Evolutionary conservation across 148 eudicot genomes (phyloP).

Genomic region (Camellia japonica): DNA sequence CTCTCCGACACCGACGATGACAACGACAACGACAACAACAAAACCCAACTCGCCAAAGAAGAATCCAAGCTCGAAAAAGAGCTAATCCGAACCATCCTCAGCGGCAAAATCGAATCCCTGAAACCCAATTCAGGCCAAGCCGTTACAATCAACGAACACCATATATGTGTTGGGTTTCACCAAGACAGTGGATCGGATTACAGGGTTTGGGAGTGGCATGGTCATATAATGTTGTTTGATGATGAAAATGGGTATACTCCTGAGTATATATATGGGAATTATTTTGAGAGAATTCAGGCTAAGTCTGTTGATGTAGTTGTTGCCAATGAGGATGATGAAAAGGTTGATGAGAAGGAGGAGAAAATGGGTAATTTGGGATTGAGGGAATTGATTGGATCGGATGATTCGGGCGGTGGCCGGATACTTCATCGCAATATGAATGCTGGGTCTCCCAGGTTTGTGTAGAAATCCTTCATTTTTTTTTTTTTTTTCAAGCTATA

Average conservation of each 20-base stretch:
- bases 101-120: conserved; percentile 54
- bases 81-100: conserved; percentile 54
- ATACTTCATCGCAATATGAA: conserved; percentile 61
- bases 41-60: conserved; percentile 62
- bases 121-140: conserved; percentile 97
- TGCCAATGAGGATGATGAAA: conserved; percentile 19
- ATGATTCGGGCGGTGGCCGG: conserved; percentile 34
- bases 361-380: conserved; percentile 48
- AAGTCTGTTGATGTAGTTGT: conserved; percentile 4
- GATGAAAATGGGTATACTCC: conserved; percentile 77
- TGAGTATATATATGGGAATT: conserved; percentile 93
- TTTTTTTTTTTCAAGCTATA: too few relatives aligned
- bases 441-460: conserved; percentile 24
- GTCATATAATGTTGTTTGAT: conserved; percentile 88
- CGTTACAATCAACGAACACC: conserved; percentile 66
- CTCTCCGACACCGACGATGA: conserved; percentile 33
- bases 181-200: conserved; percentile 68
- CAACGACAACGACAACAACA: conserved; percentile 19
- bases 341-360: conserved; percentile 31
- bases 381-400: conserved; percentile 59
- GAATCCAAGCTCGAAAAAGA: conserved; percentile 79
- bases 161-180: conserved; percentile 86
- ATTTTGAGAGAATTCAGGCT: conserved; percentile 58
- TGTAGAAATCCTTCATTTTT: background rate
- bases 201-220: conserved; percentile 99